These are phyloP conservation scores for Heliocybe sulcata DNA, from an alignment of 1,284 basidiomycete species.

Conservation along the genomic window DNA sequence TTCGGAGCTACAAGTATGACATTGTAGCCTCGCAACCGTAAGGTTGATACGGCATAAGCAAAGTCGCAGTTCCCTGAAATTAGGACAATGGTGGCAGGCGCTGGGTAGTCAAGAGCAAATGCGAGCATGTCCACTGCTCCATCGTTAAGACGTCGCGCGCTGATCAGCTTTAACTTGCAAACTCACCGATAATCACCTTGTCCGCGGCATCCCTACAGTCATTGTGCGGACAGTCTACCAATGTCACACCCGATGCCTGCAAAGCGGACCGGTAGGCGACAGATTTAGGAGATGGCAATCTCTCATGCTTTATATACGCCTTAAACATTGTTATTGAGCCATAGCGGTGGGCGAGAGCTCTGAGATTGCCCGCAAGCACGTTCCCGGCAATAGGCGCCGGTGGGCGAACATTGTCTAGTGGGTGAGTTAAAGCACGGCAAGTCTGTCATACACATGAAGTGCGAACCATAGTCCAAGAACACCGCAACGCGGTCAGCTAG, in stretches of 20 bases:
- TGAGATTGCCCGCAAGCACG: conserved; percentile 16
- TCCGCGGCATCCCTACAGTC: conserved; percentile 32
- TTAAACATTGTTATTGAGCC: conserved; percentile 18
- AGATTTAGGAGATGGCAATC: neutral
- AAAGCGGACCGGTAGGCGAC: conserved; percentile 23
- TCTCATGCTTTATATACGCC: neutral
- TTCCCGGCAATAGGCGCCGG: neutral
- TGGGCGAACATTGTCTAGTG: neutral
- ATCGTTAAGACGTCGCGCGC: neutral
- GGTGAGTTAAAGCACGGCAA: neutral
- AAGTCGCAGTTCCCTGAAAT: neutral
- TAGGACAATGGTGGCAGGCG: neutral
- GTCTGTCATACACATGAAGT: neutral
- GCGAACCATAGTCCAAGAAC: neutral
- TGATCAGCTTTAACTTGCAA: conserved; percentile 2
- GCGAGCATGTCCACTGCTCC: neutral
- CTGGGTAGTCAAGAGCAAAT: neutral
- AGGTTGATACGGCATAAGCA: too few species aligned
- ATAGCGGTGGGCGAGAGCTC: conserved; percentile 17
- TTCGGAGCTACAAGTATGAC: too few species aligned
- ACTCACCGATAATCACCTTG: conserved; percentile 32
- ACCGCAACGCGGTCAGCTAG: neutral
- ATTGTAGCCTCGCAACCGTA: too few species aligned
- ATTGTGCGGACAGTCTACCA: conserved; percentile 37
- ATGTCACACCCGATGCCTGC: conserved; percentile 27